Base-by-base conservation (phyloP, 495 filamentous ascomycete genomes). In the Lasiosphaeriaceae sp. region DNA sequence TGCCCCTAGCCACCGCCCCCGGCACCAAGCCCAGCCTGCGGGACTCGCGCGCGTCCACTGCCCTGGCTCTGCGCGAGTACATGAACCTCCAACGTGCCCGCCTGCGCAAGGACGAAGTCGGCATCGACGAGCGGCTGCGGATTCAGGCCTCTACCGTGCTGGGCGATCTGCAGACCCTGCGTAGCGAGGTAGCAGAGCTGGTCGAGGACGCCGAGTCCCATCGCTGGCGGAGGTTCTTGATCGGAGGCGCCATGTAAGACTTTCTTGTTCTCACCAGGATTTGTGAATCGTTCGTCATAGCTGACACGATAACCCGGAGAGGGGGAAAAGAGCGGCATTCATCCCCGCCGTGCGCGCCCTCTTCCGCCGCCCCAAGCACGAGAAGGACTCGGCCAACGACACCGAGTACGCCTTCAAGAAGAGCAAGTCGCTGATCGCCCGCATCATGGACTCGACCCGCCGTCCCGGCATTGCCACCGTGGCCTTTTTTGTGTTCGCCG, bases 401-500 rank as follows among this genome's bases (percentile, higher is more conserved):
- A 79, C 77, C 19, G 77, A 78, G 64, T 74, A 79, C 49, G 77
- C 77, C 20, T 78, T 77, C 59, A 58, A 55, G 19, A 67, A 65
- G 60, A 73, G 69, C 66, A 73, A 71, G 66, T 65, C 63, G 11
- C 67, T 79, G 2, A 59, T 78, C 52, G 50, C 65, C 19, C 68
- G 74, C 29, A 76, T 79, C 48, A 53, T 77, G 17, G 66, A 64
- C 47, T 69, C 64, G 1, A 60, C 71, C 2, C 56, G 61, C 16
- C 66, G 74, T 22, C 73, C 71, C 35, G 69, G 72, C 6, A 37
- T 78, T 8, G 73, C 74, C 2, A 75, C 72, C 2, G 34, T 78
- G n/a, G 71, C 74, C 21, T 74, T 75, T 56, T 71, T 79, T 20
- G 74, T 79, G 11, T 70, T 79, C 47, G 68, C 76, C 26, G 69